phyloP scores from a whole-genome alignment of 805 yeast genomes.

The Saturnispora halmiae region DNA sequence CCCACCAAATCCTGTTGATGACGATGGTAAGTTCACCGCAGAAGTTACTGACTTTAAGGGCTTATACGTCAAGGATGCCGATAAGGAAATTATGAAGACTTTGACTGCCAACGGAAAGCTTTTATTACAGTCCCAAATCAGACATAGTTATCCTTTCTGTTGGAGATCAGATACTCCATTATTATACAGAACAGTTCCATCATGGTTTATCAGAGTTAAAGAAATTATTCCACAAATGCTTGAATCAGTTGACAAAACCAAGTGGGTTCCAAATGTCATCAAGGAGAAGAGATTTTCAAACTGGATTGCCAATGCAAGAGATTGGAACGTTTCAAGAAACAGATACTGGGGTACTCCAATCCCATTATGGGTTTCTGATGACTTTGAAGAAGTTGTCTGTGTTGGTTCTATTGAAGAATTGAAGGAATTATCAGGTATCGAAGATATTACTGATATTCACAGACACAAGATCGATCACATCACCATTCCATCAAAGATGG shows the following conservation, averaged over 20 bases:
- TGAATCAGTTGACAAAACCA: slow-evolving; percentile 72
- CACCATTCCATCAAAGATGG: slow-evolving; percentile 85
- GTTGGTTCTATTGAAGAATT: slow-evolving; percentile 86
- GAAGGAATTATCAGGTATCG: slow-evolving; percentile 71
- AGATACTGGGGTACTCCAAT: slow-evolving; percentile 99
- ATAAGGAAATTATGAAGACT: slow-evolving; percentile 76
- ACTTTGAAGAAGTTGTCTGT: slow-evolving; percentile 85
- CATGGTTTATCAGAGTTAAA: slow-evolving; percentile 93
- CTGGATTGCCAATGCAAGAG: slow-evolving; percentile 98
- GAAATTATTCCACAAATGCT: slow-evolving; percentile 86
- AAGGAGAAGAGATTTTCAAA: slow-evolving; percentile 94
- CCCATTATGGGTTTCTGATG: slow-evolving; percentile 96
- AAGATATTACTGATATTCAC: slow-evolving; percentile 80
- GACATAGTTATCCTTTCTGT: slow-evolving; percentile 98
- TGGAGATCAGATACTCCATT: slow-evolving; percentile 99
- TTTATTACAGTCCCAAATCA: slow-evolving; percentile 69
- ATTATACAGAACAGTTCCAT: slow-evolving; percentile 92
- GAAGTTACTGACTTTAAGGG: slow-evolving; percentile 74
- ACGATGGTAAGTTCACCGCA: slow-evolving; percentile 71
- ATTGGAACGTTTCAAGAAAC: slow-evolving; percentile 97
- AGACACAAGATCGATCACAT: slow-evolving; percentile 87
- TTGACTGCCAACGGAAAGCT: slow-evolving; percentile 71
- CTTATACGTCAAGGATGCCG: slow-evolving; percentile 90
- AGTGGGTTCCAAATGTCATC: slow-evolving; percentile 89
- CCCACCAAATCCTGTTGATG: slow-evolving; percentile 95